phyloP scores from a whole-genome alignment of 495 filamentous ascomycete species.

The Choiromyces venosus region DNA sequence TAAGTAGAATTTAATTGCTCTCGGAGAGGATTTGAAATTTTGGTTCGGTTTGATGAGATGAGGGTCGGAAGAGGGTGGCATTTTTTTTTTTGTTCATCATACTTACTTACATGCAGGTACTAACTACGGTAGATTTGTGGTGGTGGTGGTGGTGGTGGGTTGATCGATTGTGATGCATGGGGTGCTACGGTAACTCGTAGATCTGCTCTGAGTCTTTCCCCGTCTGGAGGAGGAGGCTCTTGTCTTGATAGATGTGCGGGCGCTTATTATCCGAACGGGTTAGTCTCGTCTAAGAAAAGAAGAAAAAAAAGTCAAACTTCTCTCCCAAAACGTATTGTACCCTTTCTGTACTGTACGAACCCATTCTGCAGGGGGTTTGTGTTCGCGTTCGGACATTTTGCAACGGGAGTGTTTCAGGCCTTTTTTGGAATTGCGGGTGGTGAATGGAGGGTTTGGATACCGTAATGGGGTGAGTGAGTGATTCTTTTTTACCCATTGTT shows the following conservation, averaged over 20 bases:
- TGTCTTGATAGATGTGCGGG: neutral
- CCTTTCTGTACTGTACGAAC: too few species aligned
- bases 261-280: neutral
- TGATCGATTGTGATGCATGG: neutral
- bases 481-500: neutral
- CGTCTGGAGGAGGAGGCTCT: neutral
- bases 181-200: too few species aligned
- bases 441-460: neutral
- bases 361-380: neutral
- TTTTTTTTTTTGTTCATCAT: neutral
- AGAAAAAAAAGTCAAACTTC: too few species aligned
- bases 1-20: neutral
- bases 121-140: too few species aligned
- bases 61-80: neutral
- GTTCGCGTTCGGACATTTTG: neutral
- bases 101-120: too few species aligned
- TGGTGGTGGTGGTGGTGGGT: too few species aligned
- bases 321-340: too few species aligned
- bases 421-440: neutral
- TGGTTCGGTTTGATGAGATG: too few species aligned
- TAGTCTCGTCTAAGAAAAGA: conserved; percentile 2
- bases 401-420: neutral
- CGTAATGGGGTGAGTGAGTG: neutral
- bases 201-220: neutral
- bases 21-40: neutral